Evolutionary conservation across 805 yeast genomes (phyloP), one percentile per base, ranked within the genome.

Genomic region (Monosporozyma yasuniensis): DNA sequence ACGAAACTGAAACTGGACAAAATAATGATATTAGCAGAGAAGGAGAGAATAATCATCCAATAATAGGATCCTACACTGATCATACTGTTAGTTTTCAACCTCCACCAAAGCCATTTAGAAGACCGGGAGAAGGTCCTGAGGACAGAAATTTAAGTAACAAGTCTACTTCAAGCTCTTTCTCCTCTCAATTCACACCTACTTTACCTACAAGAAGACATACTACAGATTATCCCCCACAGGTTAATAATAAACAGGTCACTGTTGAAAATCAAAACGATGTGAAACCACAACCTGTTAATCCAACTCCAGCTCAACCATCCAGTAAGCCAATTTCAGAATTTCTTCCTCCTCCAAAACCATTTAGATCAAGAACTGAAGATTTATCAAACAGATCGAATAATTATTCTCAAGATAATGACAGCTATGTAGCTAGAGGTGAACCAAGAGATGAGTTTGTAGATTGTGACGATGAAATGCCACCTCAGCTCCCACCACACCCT

Each of bases 91-190:
- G 47, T 55, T 64, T 57, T 38, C 65, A 64, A 21, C 69, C 72
- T 8, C 72, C 72, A 8, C 71, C 71, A 49, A 57, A 50, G n/a
- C 70, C 62, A 16, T 56, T 50, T 42, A 53, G 51, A 44, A 52
- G 35, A 9, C 22, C 52, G 11, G 27, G 19, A 23, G 46, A 42
- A 27, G 14, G 25, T 22, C n/a, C 43, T 23, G 44, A 34, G 14
- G 14, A 46, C 12, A 35, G 22, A 35, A 18, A 9, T 35, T 18
- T 35, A 35, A 19, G 22, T 16, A 35, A 35, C 9, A 35, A 16
- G 7, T 16, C 22, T 8, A 18, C 39, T 5, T 35, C 39, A 18
- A 35, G 4, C 1, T 35, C 39, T 18, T 35, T 16, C 7, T 16
- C 21, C 9, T 18, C 21, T 9, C 22, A 19, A 6, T 18, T 9